Evolutionary conservation across 306 rosid genomes (phyloP).

Genomic region (Casuarina equisetifolia): DNA sequence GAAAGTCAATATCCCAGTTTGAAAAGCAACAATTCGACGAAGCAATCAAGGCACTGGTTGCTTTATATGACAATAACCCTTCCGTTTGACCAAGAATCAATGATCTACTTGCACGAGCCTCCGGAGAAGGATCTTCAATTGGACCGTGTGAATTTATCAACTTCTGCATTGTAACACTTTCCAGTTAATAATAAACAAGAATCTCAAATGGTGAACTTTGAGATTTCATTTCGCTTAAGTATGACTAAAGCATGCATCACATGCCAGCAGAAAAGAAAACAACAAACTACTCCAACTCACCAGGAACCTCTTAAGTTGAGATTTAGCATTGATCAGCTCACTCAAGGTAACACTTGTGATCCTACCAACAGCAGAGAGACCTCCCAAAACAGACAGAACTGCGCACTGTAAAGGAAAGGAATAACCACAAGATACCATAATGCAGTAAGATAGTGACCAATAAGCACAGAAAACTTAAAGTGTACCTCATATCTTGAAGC

Average conservation of each 20-base stretch:
- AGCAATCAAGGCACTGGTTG: constrained; percentile 68
- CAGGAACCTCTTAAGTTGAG: constrained; percentile 76
- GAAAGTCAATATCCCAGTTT: constrained; percentile 74
- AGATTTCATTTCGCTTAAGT: constrained; percentile 15
- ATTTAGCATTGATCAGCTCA: constrained; percentile 66
- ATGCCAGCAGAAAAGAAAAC: constrained; percentile 27
- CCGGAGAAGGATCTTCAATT: constrained; percentile 94
- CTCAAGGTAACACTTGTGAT: constrained; percentile 63
- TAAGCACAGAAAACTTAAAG: constrained; percentile 29
- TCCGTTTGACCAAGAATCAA: constrained; percentile 73
- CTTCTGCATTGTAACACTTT: constrained; percentile 68
- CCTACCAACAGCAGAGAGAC: constrained; percentile 58
- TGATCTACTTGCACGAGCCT: constrained; percentile 63
- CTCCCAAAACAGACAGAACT: constrained; percentile 75
- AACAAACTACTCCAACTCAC: constrained; percentile 58
- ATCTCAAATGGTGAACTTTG: constrained; percentile 8
- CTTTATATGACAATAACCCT: constrained; percentile 73
- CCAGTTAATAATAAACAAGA: constrained; percentile 44
- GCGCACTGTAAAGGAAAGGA: constrained; percentile 69
- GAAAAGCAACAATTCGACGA: constrained; percentile 80
- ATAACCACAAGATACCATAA: constrained; percentile 38
- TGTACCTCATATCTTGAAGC: constrained; percentile 89
- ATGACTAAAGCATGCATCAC: constrained; percentile 7
- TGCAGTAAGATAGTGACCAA: constrained; percentile 16
- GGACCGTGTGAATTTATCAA: constrained; percentile 85